Conservation (phyloP, 2,329 filamentous ascomycete species). For the Gyromitra esculenta region DNA sequence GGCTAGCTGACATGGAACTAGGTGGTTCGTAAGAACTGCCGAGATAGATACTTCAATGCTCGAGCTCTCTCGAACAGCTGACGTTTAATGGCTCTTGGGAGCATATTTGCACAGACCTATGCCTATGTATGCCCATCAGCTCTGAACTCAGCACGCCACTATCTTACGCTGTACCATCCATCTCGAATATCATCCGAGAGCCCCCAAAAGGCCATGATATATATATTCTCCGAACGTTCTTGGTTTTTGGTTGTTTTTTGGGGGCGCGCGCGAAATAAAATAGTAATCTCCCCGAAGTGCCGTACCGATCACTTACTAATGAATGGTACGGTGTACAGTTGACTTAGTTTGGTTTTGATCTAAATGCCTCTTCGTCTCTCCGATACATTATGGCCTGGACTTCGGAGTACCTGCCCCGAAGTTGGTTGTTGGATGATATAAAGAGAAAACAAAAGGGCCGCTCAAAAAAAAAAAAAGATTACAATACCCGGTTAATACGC, state of each 20-base stretch:
- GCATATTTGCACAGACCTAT: slow-evolving; percentile 20
- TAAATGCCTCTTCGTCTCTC: not conserved
- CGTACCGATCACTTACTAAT: slow-evolving; percentile 3
- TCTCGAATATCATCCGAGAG: not conserved
- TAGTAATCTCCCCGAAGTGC: slow-evolving; percentile 22
- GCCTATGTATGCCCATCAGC: not conserved
- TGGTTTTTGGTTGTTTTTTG: not conserved
- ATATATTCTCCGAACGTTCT: slow-evolving; percentile 4
- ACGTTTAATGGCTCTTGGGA: slow-evolving; percentile 7
- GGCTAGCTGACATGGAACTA: slow-evolving; percentile 1
- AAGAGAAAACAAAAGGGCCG: no score
- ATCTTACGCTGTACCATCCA: slow-evolving; percentile 2
- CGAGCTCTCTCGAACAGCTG: not conserved
- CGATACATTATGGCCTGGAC: no score
- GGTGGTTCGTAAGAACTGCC: not conserved
- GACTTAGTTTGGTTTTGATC: not conserved
- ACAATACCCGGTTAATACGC: no score
- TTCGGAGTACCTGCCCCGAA: no score
- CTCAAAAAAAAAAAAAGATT: no score
- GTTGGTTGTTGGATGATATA: no score
- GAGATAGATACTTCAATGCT: not conserved
- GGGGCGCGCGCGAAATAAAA: not conserved
- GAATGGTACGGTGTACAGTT: slow-evolving; percentile 6
- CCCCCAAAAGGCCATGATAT: not conserved
- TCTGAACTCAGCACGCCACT: not conserved